Percentiles rank a stretch among this genome's conserved stretches.
Conservation (phyloP, 345 rosid genomes). For the Brassica napus region DNA sequence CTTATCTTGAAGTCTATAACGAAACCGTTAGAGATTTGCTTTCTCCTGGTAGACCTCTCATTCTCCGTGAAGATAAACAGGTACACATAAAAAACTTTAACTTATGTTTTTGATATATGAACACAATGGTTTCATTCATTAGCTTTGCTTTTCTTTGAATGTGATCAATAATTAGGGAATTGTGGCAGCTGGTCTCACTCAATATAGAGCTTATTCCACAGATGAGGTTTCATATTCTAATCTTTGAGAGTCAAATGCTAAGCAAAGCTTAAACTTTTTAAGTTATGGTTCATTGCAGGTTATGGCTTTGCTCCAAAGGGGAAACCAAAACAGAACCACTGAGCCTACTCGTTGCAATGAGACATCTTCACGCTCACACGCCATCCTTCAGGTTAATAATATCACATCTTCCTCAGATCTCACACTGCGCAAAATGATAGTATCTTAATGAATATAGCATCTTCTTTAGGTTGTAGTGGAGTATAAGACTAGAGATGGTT, state of each 20-base stretch:
- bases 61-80: conserved; percentile 94
- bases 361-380: conserved; percentile 96
- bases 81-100: conserved; percentile 34
- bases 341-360: conserved; percentile 94
- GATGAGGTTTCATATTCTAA: conserved; percentile 62
- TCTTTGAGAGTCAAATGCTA: no score
- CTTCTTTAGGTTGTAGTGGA: conserved; percentile 68
- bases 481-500: conserved; percentile 64
- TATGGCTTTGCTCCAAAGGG: conserved; percentile 87
- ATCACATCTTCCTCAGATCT: not conserved
- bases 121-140: conserved; percentile 21
- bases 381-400: conserved; percentile 77
- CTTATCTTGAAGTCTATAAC: conserved; percentile 92
- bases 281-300: conserved; percentile 52
- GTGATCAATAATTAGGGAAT: conserved; percentile 57
- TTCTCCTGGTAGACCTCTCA: conserved; percentile 93
- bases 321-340: conserved; percentile 92
- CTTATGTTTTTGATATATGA: not conserved
- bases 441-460: no score
- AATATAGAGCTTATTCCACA: conserved; percentile 89
- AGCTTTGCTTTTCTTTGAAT: conserved; percentile 1
- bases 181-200: conserved; percentile 92
- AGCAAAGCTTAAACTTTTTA: no score
- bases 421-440: not conserved
- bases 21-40: conserved; percentile 94